Evolutionary conservation across 2,329 filamentous ascomycete genomes (phyloP).

Genomic region (Trichoderma harzianum): DNA sequence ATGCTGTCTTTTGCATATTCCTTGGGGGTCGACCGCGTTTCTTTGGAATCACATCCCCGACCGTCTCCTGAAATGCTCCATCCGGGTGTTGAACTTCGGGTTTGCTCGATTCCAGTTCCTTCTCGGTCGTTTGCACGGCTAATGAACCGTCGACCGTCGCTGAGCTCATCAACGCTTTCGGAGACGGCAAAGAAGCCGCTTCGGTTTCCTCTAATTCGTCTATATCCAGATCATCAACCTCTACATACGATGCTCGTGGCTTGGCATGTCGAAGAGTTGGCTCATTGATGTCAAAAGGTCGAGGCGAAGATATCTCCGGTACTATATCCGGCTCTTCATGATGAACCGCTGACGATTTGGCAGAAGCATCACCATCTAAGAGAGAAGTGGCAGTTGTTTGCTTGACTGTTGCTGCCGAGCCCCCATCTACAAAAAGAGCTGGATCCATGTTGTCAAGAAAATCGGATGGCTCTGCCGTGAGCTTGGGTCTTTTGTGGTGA

Average conservation of each 20-base stretch:
- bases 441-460: conserved; percentile 49
- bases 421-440: conserved; percentile 42
- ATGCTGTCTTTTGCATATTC: conserved; percentile 20
- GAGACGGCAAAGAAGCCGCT: conserved; percentile 24
- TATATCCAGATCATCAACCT: conserved; percentile 41
- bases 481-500: conserved; percentile 42
- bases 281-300: conserved; percentile 42
- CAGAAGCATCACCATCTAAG: conserved; percentile 19
- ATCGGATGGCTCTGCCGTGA: conserved; percentile 27
- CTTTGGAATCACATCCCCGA: conserved; percentile 5
- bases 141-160: conserved; percentile 24
- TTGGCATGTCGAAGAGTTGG: conserved; percentile 51
- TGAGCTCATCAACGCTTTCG: conserved; percentile 3
- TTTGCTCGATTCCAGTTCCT: not conserved
- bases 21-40: conserved; percentile 34
- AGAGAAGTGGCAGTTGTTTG: conserved; percentile 22
- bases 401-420: not conserved
- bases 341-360: conserved; percentile 17
- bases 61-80: not conserved
- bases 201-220: conserved; percentile 43
- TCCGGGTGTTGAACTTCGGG: not conserved
- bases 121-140: not conserved
- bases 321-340: conserved; percentile 22
- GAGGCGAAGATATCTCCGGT: conserved; percentile 22
- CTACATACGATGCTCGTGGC: conserved; percentile 49